Conservation (phyloP, 352 stramenopile genomes). For the Globisporangium abappressorium region DNA sequence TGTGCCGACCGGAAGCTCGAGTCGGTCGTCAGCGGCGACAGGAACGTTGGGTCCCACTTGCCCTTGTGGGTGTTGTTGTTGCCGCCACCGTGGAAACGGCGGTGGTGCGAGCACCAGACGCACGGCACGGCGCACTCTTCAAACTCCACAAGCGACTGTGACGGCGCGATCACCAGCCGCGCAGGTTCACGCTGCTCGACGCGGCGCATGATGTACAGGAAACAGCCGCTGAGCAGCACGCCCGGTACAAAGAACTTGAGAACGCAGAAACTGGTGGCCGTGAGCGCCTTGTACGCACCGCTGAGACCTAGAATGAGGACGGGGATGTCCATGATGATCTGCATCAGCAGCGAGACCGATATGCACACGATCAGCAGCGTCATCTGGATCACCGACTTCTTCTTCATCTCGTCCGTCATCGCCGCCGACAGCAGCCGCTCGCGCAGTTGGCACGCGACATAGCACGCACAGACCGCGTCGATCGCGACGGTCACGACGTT, state of each 20-base stretch:
- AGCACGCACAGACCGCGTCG: constrained; percentile 40
- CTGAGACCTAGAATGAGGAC: constrained; percentile 27
- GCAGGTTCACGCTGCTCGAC: constrained; percentile 60
- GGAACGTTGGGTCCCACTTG: constrained; percentile 63
- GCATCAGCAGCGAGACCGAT: constrained; percentile 36
- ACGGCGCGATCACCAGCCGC: constrained; percentile 46
- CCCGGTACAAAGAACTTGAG: constrained; percentile 57
- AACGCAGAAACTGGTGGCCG: constrained; percentile 36
- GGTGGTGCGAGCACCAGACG: constrained; percentile 73
- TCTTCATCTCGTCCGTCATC: constrained; percentile 76
- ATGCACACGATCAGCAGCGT: constrained; percentile 50
- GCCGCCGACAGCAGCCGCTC: constrained; percentile 49
- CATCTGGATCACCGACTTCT: constrained; percentile 72
- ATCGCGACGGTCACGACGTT: constrained; percentile 46
- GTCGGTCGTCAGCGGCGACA: constrained; percentile 58
- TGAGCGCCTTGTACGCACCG: constrained; percentile 28
- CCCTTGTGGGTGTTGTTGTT: constrained; percentile 26
- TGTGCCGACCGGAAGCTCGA: constrained; percentile 43
- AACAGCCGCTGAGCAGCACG: constrained; percentile 48
- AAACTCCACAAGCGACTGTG: constrained; percentile 60
- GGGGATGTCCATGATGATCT: constrained; percentile 55
- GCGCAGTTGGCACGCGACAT: constrained; percentile 44
- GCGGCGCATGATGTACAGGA: constrained; percentile 76
- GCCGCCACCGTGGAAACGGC: constrained; percentile 39
- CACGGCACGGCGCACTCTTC: constrained; percentile 69